Conservation (phyloP, 2,329 filamentous ascomycete genomes). For the Phaeoacremonium minimum region DNA sequence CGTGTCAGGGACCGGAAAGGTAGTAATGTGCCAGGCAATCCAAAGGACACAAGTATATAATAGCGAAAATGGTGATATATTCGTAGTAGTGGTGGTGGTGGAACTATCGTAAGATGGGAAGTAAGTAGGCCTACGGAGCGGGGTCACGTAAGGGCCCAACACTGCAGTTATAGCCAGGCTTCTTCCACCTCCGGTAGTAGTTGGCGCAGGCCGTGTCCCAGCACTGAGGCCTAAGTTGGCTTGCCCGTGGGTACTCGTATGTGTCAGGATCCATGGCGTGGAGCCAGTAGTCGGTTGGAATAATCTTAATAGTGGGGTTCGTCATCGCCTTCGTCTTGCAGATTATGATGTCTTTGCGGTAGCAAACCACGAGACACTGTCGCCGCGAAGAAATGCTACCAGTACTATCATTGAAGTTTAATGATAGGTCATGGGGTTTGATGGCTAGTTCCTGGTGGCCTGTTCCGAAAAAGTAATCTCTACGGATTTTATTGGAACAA, state of each 20-base stretch:
- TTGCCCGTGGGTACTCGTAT: slow-evolving; percentile 2
- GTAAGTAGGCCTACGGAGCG: too few relatives aligned
- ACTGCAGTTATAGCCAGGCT: too few relatives aligned
- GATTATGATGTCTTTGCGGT: slow-evolving; percentile 10
- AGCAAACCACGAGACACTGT: slow-evolving; percentile 10
- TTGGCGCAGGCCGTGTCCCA: slow-evolving; percentile 1
- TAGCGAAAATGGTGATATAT: too few relatives aligned
- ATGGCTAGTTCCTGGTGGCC: slow-evolving; percentile 3
- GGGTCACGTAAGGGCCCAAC: too few relatives aligned
- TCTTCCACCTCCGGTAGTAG: slow-evolving; percentile 1
- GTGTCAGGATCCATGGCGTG: slow-evolving; percentile 14
- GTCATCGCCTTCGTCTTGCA: slow-evolving; percentile 6
- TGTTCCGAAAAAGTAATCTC: too few relatives aligned
- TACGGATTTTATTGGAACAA: too few relatives aligned
- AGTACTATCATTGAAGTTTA: neutral
- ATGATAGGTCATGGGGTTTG: slow-evolving; percentile 4
- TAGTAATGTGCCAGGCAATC: too few relatives aligned
- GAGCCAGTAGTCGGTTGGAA: slow-evolving; percentile 12
- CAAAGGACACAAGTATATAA: too few relatives aligned
- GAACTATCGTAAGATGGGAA: too few relatives aligned
- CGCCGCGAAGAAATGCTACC: neutral
- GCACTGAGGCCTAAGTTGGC: neutral
- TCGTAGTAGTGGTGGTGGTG: too few relatives aligned
- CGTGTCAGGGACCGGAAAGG: too few relatives aligned
- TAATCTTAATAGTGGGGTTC: slow-evolving; percentile 5